Conservation (phyloP, 805 yeast species). For the Diddensiella transvaalensis region DNA sequence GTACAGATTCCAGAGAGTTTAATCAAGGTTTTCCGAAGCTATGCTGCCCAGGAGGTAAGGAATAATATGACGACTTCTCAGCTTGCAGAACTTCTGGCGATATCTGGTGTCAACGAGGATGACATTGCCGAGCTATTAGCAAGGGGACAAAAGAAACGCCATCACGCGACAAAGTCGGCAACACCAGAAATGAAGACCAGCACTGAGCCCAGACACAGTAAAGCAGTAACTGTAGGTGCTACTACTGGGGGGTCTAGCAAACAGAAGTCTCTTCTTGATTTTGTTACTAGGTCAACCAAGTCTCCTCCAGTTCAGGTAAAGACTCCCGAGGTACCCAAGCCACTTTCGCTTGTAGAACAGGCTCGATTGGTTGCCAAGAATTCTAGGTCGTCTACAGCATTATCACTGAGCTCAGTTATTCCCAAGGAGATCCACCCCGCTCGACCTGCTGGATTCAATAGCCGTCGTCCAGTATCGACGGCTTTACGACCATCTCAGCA, state of each 20-base stretch:
- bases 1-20: conserved; percentile 51
- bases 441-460: conserved; percentile 48
- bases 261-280: conserved; percentile 9
- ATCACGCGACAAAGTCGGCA: background rate
- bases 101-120: conserved; percentile 13
- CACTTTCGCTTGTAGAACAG: conserved; percentile 14
- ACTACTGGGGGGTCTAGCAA: background rate
- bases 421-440: conserved; percentile 42
- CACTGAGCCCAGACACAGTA: background rate
- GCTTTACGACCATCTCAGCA: conserved; percentile 25
- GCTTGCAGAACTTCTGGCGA: conserved; percentile 51
- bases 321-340: background rate
- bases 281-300: background rate
- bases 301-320: background rate
- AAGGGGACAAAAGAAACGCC: conserved; percentile 2
- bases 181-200: background rate
- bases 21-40: conserved; percentile 45
- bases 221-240: background rate
- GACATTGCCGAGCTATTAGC: conserved; percentile 17
- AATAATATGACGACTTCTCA: conserved; percentile 70
- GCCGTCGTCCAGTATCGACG: conserved; percentile 19
- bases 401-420: conserved; percentile 4
- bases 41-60: conserved; percentile 53
- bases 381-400: conserved; percentile 9
- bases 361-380: conserved; percentile 21